These are phyloP conservation scores for Plasmodium malariae DNA, from an alignment of 169 alveolate species.

Conservation along the genomic window DNA sequence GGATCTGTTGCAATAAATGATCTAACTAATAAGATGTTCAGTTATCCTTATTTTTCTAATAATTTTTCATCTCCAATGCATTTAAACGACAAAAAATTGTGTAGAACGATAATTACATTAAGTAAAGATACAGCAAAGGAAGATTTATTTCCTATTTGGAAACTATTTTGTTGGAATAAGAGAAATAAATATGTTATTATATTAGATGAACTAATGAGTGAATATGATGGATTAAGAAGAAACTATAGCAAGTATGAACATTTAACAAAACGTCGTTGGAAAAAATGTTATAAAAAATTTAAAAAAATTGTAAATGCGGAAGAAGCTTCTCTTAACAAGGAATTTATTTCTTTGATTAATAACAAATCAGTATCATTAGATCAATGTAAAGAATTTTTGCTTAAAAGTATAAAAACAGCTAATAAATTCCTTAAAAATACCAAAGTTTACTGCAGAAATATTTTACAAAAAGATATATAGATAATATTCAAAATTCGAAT, in stretches of 20 bases:
- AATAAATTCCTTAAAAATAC: background rate
- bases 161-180: conserved; percentile 1
- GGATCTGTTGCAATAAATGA: background rate
- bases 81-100: background rate
- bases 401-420: background rate
- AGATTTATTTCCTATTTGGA: conserved; percentile 12
- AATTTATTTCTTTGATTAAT: background rate
- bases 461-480: background rate
- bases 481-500: background rate
- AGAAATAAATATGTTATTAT: conserved; percentile 7
- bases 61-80: background rate
- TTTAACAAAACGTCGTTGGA: background rate
- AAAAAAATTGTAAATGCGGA: background rate
- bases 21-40: background rate
- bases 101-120: background rate
- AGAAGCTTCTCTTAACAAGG: conserved; percentile 1
- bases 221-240: background rate
- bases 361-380: background rate
- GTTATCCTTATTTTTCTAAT: background rate
- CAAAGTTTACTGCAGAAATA: background rate
- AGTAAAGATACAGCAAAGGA: background rate
- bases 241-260: background rate
- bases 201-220: conserved; percentile 2
- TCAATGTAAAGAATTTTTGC: background rate
- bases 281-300: background rate